Evolutionary conservation across 805 yeast genomes (phyloP), one percentile per base, ranked within the genome.

Genomic region (Ogataea haglerorum): DNA sequence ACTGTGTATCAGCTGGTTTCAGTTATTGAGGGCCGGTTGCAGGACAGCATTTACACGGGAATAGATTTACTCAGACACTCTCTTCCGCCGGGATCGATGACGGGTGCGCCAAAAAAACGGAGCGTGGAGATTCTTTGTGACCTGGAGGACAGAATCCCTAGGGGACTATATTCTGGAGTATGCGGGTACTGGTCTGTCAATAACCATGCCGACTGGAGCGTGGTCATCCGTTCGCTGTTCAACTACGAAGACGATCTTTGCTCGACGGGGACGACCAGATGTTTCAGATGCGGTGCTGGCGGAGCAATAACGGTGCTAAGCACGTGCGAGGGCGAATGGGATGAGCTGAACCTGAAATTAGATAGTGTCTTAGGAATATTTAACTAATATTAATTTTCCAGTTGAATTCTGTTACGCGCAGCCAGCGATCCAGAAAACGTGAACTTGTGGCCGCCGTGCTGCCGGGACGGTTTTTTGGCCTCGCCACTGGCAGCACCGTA

Each of bases 41-140:
- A 53, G 10, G 49, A 45, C 13, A 38, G 51, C 3, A 29, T 24
- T 2, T 80, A 73, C 49, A 66, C 72, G 10, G 99, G 98, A 0
- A 66, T 90, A 17, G 98, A 93, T 58, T 67, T 91, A 2, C 69
- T 93, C 10, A 74, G 78, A 15, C 78, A 78, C 44, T 79, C 96
- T 0, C 67, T 95, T 25, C 99, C 99, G 3, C 96, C 99, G 0
- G 99, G 99, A 0, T 91, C 98, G 1, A 93, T 93, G 99, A 93
- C 99, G 0, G 99, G 99, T 3, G 99, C 99, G 0, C 99, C 99
- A 2, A 93, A 93, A 65, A 85, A 82, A 52, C 73, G 96, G 44
- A 87, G 96, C 0, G 95, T 93, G 5, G 93, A 91, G 60, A 60
- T 95, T 4, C 68, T 93, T 21, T 85, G 82, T 45, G 57, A 59